Evolutionary conservation across 768 basidiomycete genomes (phyloP).

Genomic region (Steccherinum ochraceum): DNA sequence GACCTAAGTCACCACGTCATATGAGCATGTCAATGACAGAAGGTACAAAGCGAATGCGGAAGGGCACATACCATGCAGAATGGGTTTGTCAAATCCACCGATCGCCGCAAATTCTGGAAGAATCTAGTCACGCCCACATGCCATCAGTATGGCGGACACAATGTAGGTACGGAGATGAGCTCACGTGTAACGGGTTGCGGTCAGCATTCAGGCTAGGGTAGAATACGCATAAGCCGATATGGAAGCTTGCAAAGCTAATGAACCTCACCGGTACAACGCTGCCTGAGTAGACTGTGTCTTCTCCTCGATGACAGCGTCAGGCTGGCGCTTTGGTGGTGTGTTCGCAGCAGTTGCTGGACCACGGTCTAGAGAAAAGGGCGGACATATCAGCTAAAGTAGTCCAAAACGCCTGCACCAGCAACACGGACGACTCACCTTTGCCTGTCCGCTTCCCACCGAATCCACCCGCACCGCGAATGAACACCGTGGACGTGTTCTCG

Average conservation of each 20-base stretch:
- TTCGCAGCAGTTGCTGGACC: conserved; percentile 85
- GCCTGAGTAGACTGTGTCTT: conserved; percentile 79
- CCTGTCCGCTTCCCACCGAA: conserved; percentile 90
- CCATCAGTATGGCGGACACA: no score
- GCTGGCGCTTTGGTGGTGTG: conserved; percentile 69
- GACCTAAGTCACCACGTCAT: conserved; percentile 45
- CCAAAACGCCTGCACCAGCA: not conserved
- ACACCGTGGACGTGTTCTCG: conserved; percentile 88
- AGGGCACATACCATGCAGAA: conserved; percentile 53
- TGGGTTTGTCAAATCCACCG: conserved; percentile 92
- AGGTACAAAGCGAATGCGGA: not conserved
- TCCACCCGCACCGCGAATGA: conserved; percentile 92
- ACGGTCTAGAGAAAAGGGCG: conserved; percentile 69
- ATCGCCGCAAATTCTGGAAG: conserved; percentile 90
- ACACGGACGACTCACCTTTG: conserved; percentile 43
- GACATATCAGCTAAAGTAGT: not conserved
- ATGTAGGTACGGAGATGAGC: conserved; percentile 18
- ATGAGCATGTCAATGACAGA: not conserved
- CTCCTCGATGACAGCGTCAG: conserved; percentile 87
- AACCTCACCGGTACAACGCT: conserved; percentile 80
- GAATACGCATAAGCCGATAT: not conserved
- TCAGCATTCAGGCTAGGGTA: conserved; percentile 77
- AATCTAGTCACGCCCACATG: conserved; percentile 57
- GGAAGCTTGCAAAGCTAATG: not conserved
- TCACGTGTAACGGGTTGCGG: conserved; percentile 81